A percentile compares a stretch with the other conserved stretches of the same genome.
Conservation (phyloP, 768 basidiomycete genomes). For the Strobilomyces echinocephalus region DNA sequence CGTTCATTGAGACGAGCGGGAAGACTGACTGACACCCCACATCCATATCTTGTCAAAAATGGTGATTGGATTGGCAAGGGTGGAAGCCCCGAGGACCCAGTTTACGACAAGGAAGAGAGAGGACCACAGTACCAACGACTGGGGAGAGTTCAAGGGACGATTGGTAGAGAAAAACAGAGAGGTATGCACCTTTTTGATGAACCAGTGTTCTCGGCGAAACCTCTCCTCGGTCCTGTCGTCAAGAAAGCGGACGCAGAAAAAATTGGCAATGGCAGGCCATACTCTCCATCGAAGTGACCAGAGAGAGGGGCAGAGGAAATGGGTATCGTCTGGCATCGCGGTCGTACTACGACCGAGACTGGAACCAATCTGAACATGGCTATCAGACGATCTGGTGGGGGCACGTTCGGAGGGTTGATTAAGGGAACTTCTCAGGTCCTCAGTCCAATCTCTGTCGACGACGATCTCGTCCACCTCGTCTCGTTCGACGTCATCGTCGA, state of each 20-base stretch:
- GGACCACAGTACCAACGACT: constrained; percentile 59
- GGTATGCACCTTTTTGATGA: constrained; percentile 47
- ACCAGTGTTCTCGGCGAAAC: constrained; percentile 67
- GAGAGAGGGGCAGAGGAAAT: constrained; percentile 29
- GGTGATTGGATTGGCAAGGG: constrained; percentile 41
- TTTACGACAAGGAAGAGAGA: constrained; percentile 61
- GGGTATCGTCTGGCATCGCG: constrained; percentile 33
- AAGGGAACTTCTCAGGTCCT: constrained; percentile 51
- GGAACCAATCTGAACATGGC: constrained; percentile 32
- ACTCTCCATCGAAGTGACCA: constrained; percentile 52
- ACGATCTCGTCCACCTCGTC: constrained; percentile 65
- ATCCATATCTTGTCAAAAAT: constrained; percentile 58
- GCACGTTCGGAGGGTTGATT: constrained; percentile 49
- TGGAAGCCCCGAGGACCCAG: constrained; percentile 60
- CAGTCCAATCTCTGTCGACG: constrained; percentile 67
- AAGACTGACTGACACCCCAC: constrained; percentile 42
- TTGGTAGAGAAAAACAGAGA: background rate
- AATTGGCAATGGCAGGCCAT: constrained; percentile 50
- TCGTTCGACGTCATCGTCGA: constrained; percentile 30
- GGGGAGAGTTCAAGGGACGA: constrained; percentile 1
- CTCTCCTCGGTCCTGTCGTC: constrained; percentile 52
- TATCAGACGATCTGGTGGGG: constrained; percentile 48
- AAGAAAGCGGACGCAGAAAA: constrained; percentile 58
- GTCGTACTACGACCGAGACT: constrained; percentile 37
- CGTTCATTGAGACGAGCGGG: constrained; percentile 1